Conservation (phyloP, 352 stramenopile species). For the Globisporangium nagaii region DNA sequence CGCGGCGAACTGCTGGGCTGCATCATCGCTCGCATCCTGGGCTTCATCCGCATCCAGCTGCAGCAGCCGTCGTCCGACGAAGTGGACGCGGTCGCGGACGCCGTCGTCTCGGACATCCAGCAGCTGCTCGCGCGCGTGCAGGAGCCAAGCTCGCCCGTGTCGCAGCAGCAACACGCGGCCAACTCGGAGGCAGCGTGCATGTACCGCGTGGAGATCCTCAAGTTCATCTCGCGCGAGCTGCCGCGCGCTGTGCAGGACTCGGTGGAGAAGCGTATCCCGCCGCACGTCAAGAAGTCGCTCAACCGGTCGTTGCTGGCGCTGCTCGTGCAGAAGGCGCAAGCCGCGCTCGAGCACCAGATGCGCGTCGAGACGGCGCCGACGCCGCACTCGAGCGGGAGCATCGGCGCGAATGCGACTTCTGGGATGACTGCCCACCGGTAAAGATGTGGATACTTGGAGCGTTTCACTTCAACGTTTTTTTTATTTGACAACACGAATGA, state of each 20-base stretch:
- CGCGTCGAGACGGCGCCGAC: slow-evolving; percentile 40
- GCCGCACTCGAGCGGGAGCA: not conserved
- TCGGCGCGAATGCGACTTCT: not conserved
- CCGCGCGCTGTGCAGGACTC: slow-evolving; percentile 66
- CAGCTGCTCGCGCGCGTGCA: slow-evolving; percentile 52
- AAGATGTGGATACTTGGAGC: too few species aligned
- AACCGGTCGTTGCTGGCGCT: slow-evolving; percentile 68
- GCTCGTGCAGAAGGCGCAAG: slow-evolving; percentile 75
- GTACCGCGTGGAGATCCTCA: slow-evolving; percentile 83
- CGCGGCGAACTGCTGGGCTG: slow-evolving; percentile 53
- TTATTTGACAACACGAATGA: too few species aligned
- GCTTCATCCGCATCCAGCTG: slow-evolving; percentile 54
- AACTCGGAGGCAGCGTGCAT: slow-evolving; percentile 67
- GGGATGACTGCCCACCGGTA: too few species aligned
- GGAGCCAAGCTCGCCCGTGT: slow-evolving; percentile 14
- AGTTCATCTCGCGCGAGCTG: slow-evolving; percentile 76
- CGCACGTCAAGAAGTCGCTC: slow-evolving; percentile 51
- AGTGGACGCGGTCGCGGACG: slow-evolving; percentile 38
- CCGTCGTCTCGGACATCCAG: slow-evolving; percentile 57
- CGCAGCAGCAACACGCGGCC: slow-evolving; percentile 10
- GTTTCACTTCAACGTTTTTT: too few species aligned
- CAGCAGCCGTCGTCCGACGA: slow-evolving; percentile 20
- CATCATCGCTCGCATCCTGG: slow-evolving; percentile 61
- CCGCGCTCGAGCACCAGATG: slow-evolving; percentile 67
- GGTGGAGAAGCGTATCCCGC: slow-evolving; percentile 56